Base-by-base conservation (phyloP, 2,329 filamentous ascomycete species). In the Exophiala mesophila region DNA sequence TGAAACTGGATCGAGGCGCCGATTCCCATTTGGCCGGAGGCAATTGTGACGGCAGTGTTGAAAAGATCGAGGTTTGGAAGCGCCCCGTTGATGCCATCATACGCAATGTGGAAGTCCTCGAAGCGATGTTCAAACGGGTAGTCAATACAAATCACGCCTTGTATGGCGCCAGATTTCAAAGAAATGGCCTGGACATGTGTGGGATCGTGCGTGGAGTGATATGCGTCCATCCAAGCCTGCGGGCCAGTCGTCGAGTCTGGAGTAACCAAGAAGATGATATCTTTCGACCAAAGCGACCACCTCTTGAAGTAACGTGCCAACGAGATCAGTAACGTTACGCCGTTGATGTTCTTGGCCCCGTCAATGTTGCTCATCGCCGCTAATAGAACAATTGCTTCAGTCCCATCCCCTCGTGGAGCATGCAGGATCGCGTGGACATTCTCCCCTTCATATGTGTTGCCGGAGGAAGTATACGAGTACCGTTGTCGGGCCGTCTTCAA, bases 231-330 rank as follows among this genome's bases (percentile, higher is more conserved):
- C 92, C 92, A 98, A 17, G 92, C 92, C 62, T 97, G 89, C 0
- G 88, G 87, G 1, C 90, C 92, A 8, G 86, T 84, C 45, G 82
- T 84, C 63, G 88, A 94, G 65, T 98, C 92, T 0, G 86, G 83
- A 0, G 92, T 82, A 34, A 98, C 76, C 4, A 98, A 68, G 55
- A 98, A 80, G 45, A 98, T 90, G 54, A 98, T 95, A 63, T 98
- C 92, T 66, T 98, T 98, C 45, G 89, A 96, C 92, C 92, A 98
- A 19, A 98, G 74, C 39, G 88, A 96, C 92, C 92, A 98, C 55
- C 84, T 80, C 66, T 94, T 95, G 69, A 98, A 97, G 66, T 98
- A 98, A 53, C 92, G 80, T 19, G 88, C 86, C 54, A 98, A 67
- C 0, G 90, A 89, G 57, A 98, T 69, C 2, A 88, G 82, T 21